phyloP scores from a whole-genome alignment of 1,284 basidiomycete genomes.

The Anthracocystis walkeri region DNA sequence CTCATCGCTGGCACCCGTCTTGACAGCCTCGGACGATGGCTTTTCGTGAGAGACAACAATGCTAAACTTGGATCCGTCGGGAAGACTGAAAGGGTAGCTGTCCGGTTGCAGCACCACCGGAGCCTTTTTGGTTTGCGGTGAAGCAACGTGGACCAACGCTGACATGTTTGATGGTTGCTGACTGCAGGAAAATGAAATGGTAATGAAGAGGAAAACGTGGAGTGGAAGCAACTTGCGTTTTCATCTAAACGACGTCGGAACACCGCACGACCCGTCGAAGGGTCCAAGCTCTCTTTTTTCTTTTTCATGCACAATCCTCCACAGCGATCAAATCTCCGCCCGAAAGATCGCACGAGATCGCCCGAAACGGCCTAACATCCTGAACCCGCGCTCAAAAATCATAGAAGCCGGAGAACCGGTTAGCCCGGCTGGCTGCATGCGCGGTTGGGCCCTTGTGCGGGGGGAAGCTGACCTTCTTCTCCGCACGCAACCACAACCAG shows the following conservation, averaged over 20 bases:
- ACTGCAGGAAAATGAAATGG: neutral
- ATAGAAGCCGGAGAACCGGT: slow-evolving; percentile 1
- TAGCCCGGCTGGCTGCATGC: neutral
- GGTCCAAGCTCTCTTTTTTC: neutral
- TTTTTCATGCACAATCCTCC: neutral
- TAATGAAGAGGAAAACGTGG: neutral
- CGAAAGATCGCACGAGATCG: no score
- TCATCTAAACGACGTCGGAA: no score
- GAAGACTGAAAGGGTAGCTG: slow-evolving; percentile 33
- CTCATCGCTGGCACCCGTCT: slow-evolving; percentile 1
- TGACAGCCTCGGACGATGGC: neutral
- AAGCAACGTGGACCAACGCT: slow-evolving; percentile 41
- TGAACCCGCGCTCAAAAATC: neutral
- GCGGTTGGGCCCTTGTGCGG: neutral
- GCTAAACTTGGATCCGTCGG: slow-evolving; percentile 42
- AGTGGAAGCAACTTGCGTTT: no score
- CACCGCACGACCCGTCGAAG: neutral
- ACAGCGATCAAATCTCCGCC: no score
- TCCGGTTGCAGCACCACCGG: slow-evolving; percentile 25
- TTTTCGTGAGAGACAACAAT: slow-evolving; percentile 40
- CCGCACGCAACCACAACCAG: neutral
- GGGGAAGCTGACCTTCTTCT: neutral
- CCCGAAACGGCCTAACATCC: neutral
- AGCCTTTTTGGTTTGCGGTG: slow-evolving; percentile 38
- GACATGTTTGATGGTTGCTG: slow-evolving; percentile 22